These are phyloP conservation scores for Candida sp. DNA, from an alignment of 1,139 yeast genomes.

Conservation along the genomic window DNA sequence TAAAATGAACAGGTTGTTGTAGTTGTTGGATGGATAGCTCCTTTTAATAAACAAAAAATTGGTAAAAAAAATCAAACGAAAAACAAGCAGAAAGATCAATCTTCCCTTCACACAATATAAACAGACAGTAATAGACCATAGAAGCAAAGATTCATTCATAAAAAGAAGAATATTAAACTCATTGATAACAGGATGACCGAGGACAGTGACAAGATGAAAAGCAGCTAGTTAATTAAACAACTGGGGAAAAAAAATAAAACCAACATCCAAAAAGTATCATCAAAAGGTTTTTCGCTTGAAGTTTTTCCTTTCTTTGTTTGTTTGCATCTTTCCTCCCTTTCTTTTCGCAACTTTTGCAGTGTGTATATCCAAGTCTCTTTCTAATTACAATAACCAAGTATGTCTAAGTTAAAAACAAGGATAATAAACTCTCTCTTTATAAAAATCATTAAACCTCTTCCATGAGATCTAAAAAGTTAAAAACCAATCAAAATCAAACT, in stretches of 20 bases:
- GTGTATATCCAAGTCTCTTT: background rate
- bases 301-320: background rate
- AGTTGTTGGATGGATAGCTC: background rate
- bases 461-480: background rate
- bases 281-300: background rate
- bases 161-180: constrained; percentile 2
- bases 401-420: constrained; percentile 4
- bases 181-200: background rate
- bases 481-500: background rate
- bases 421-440: background rate
- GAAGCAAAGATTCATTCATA: background rate
- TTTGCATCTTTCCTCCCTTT: background rate
- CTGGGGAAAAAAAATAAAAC: background rate
- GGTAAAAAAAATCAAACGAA: constrained; percentile 1
- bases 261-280: background rate
- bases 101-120: background rate
- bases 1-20: background rate
- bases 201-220: background rate
- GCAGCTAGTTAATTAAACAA: background rate
- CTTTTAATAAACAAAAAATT: background rate
- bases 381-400: constrained; percentile 1
- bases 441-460: background rate
- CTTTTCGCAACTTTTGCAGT: background rate
- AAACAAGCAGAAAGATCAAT: background rate
- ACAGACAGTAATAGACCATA: background rate